Base-by-base conservation (phyloP, 129 eudicot species). In the Scalesia atractyloides region DNA sequence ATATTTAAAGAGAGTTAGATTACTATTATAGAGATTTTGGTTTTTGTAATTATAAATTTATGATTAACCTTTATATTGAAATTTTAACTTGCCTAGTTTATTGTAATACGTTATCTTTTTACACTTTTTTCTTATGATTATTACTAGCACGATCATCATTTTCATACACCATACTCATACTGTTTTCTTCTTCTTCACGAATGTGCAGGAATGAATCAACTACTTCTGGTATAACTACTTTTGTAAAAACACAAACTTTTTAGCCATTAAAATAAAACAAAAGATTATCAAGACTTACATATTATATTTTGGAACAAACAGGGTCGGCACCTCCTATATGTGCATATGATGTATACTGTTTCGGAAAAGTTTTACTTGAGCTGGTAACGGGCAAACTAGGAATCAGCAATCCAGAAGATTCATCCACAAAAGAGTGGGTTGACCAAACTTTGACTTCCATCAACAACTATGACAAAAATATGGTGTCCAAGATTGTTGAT, bases 331-430 rank as follows among this genome's bases (percentile, higher is more conserved):
- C 86, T 47, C 72, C 86, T 4, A 79, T 72, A 49, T 84, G 96
- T 77, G 82, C 96, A n/a, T 85, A 87, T 39, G 97, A 92, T 58
- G 97, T 89, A 37, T 89, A 83, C 75, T 89, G 89, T 77, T 89
- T 89, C 18, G 97, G 97, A 5, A 89, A 86, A 74, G 96, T 92
- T 50, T 79, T 92, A 30, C 87, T 92, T 7, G 97, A 89, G 83
- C 87, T 92, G 2, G 96, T 92, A 3, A 89, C 91, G 4, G 97
- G 97, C n/a, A 89, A 81, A 74, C 78, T 83, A 22, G 97, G 96
- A 51, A 79, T 83, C 79, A 88, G 92, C 66, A 66, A 70, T 30
- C 68, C 83, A 14, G 80, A 76, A 41, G 94, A 87, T 50, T 60
- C 79, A 13, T 68, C 79, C 5, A 48, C 82, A 12, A 84, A 84